These are phyloP conservation scores for Claviceps sorghi DNA, from an alignment of 2,329 filamentous ascomycete species.

Conservation along the genomic window DNA sequence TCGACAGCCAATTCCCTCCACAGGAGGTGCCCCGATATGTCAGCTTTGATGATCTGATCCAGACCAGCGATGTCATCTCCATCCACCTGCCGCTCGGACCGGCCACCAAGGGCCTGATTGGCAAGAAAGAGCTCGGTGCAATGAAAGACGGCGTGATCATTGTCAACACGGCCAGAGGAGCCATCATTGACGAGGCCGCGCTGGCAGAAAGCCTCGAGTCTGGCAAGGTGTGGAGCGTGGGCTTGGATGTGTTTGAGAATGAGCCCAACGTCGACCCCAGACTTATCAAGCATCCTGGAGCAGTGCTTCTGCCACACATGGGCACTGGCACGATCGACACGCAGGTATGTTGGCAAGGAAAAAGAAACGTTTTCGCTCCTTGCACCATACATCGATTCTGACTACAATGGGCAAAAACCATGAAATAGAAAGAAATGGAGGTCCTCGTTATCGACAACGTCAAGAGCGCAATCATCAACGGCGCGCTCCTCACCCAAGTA, in stretches of 20 bases:
- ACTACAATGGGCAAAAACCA: not conserved
- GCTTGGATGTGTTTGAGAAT: conserved; percentile 41
- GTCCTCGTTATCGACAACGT: conserved; percentile 17
- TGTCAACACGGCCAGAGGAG: conserved; percentile 43
- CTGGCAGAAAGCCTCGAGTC: conserved; percentile 37
- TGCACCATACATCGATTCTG: not conserved
- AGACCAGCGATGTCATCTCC: conserved; percentile 38
- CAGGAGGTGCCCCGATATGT: conserved; percentile 22
- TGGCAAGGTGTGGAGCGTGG: conserved; percentile 38
- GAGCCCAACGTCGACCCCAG: conserved; percentile 48
- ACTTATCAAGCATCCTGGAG: conserved; percentile 42
- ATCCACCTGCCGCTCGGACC: conserved; percentile 37
- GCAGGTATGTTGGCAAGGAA: conserved; percentile 5
- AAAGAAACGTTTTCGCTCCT: not conserved
- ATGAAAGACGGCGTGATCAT: conserved; percentile 43
- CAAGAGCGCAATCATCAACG: conserved; percentile 15
- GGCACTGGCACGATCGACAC: conserved; percentile 49
- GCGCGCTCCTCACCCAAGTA: conserved; percentile 8
- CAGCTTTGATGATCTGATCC: conserved; percentile 38
- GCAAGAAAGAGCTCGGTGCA: conserved; percentile 30
- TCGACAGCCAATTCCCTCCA: conserved; percentile 25
- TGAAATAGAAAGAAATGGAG: conserved; percentile 17
- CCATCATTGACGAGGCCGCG: conserved; percentile 40
- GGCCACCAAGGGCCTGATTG: conserved; percentile 38
- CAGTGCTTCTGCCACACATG: conserved; percentile 51